Conservation (phyloP, 2,329 filamentous ascomycete species). For the Geoglossum cookeanum region DNA sequence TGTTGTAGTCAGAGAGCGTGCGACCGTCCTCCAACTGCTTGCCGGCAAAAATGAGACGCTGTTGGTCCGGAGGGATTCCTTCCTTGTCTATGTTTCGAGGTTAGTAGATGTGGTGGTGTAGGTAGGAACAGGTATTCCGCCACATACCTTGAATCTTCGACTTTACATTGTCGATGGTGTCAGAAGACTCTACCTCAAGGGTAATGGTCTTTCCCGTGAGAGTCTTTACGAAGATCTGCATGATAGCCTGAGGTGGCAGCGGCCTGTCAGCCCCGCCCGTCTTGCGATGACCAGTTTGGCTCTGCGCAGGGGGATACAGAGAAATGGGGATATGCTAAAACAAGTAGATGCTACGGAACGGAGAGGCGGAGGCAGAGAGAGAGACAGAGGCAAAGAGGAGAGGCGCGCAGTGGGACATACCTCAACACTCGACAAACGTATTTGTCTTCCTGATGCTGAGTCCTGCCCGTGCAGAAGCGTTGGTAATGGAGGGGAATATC, state of each 20-base stretch:
- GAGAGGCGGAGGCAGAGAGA: not conserved
- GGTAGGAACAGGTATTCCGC: not conserved
- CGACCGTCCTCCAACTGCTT: slow-evolving; percentile 99
- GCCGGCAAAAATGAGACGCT: slow-evolving; percentile 98
- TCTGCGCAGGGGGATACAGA: too few species aligned
- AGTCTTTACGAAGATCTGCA: slow-evolving; percentile 66
- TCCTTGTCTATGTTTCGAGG: slow-evolving; percentile 67
- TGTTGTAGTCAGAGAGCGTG: slow-evolving; percentile 99
- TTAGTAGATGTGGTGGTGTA: not conserved
- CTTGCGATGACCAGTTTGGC: too few species aligned
- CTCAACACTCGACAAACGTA: slow-evolving; percentile 1
- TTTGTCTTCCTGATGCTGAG: slow-evolving; percentile 1
- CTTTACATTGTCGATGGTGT: slow-evolving; percentile 99
- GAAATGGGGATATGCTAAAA: not conserved
- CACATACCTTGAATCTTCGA: slow-evolving; percentile 62
- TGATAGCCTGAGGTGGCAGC: slow-evolving; percentile 22
- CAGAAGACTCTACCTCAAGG: slow-evolving; percentile 98
- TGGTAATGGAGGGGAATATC: not conserved
- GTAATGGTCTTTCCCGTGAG: slow-evolving; percentile 99
- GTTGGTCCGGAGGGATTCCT: slow-evolving; percentile 96
- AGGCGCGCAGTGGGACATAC: not conserved
- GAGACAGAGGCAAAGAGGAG: not conserved
- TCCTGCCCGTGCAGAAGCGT: not conserved
- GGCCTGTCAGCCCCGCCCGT: too few species aligned
- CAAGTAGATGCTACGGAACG: not conserved